Conservation (phyloP, 768 basidiomycete species). For the Suillus weaverae region DNA sequence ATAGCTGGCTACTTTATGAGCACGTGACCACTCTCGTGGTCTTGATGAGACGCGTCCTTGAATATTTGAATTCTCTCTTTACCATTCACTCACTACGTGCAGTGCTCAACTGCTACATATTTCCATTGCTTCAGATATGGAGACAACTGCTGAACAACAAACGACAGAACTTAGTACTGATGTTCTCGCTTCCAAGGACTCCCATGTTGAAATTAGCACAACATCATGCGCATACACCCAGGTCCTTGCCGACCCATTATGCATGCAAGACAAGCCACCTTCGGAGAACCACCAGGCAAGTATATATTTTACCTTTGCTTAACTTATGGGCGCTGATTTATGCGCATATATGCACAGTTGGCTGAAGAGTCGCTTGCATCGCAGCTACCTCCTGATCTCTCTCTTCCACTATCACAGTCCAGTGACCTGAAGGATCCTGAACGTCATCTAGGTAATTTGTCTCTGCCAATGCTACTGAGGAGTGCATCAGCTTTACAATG, state of each 20-base stretch:
- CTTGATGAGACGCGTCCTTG: slow-evolving; percentile 1
- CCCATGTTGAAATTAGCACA: not conserved
- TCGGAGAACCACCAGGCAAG: not conserved
- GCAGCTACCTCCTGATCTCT: not conserved
- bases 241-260: not conserved
- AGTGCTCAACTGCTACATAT: not conserved
- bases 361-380: not conserved
- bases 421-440: not conserved
- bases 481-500: not conserved
- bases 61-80: not conserved
- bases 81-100: not conserved
- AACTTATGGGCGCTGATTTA: not conserved
- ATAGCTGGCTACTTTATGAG: not conserved
- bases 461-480: not conserved
- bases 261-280: not conserved
- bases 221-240: not conserved
- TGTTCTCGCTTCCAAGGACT: not conserved
- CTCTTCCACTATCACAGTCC: not conserved
- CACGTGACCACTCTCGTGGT: slow-evolving; percentile 1
- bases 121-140: slow-evolving; percentile 3
- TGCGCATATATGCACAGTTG: not conserved
- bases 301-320: too few relatives aligned
- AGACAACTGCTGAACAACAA: not conserved
- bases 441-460: not conserved
- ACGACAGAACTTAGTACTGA: not conserved